phyloP scores from a whole-genome alignment of 306 rosid genomes.

The Cucumis melo region DNA sequence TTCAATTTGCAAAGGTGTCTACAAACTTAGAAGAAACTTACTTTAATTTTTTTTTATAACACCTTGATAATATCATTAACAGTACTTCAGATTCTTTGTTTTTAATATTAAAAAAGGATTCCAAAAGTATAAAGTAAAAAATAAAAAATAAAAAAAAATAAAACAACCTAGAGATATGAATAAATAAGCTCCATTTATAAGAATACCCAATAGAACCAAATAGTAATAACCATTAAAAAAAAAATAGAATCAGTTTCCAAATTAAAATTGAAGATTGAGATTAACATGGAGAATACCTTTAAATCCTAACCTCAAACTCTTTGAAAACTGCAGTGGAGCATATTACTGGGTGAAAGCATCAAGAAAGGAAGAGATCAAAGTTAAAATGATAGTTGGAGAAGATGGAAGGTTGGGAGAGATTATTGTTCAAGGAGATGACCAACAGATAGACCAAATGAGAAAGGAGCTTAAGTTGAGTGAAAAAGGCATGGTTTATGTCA shows the following conservation, averaged over 20 bases:
- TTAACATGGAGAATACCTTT: not conserved
- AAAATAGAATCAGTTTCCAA: not conserved
- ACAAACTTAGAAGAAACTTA: not conserved
- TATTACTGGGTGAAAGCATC: slow-evolving; percentile 74
- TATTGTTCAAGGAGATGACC: slow-evolving; percentile 75
- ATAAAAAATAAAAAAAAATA: no score
- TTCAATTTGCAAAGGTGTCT: no score
- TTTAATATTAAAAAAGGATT: no score
- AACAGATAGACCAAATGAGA: slow-evolving; percentile 74
- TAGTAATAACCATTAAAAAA: no score
- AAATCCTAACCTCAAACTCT: not conserved
- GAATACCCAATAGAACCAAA: no score
- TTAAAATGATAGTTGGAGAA: slow-evolving; percentile 45
- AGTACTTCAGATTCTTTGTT: not conserved
- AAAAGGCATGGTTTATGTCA: slow-evolving; percentile 77
- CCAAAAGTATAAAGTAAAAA: no score
- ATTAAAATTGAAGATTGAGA: not conserved
- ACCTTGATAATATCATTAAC: not conserved
- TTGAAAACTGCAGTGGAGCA: slow-evolving; percentile 42
- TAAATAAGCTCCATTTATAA: no score
- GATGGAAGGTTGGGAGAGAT: slow-evolving; percentile 46
- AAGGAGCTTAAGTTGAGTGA: slow-evolving; percentile 61
- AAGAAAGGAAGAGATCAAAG: slow-evolving; percentile 73
- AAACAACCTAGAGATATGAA: no score
- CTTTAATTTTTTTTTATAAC: not conserved